A percentile compares a stretch with the other conserved stretches of the same genome.
Conservation (phyloP, 805 yeast genomes). For the Starmerella stigmatis region DNA sequence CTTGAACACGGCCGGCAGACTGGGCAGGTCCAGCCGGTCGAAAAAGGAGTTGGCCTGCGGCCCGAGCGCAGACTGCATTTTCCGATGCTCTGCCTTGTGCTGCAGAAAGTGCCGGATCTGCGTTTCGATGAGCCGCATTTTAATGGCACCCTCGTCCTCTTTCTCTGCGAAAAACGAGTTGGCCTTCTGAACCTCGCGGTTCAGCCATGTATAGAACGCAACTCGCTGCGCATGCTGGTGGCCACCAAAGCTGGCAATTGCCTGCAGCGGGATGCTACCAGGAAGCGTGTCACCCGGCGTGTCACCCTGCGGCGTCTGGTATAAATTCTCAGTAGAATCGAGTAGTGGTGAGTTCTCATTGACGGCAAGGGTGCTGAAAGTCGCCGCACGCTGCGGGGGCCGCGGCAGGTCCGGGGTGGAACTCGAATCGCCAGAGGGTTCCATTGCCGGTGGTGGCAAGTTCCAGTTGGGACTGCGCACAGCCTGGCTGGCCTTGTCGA, state of each 20-base stretch:
- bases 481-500: constrained; percentile 5
- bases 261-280: constrained; percentile 14
- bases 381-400: constrained; percentile 1
- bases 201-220: constrained; percentile 58
- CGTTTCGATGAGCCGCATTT: constrained; percentile 53
- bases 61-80: constrained; percentile 3
- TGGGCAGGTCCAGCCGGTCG: constrained; percentile 18
- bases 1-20: constrained; percentile 14
- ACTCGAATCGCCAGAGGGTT: not conserved
- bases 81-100: constrained; percentile 29
- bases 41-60: constrained; percentile 3
- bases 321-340: constrained; percentile 7
- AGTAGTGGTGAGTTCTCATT: constrained; percentile 26
- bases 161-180: constrained; percentile 49
- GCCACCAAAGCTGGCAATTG: constrained; percentile 7
- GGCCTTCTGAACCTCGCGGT: constrained; percentile 48
- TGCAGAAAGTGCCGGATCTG: constrained; percentile 51
- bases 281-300: constrained; percentile 1
- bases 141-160: constrained; percentile 49
- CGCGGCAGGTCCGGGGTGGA: not conserved
- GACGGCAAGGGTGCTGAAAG: constrained; percentile 1
- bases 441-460: constrained; percentile 16
- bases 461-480: constrained; percentile 9
- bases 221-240: constrained; percentile 30
- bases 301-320: constrained; percentile 5